Evolutionary conservation across 495 filamentous ascomycete genomes (phyloP).

Genomic region (Rostrohypoxylon terebratum): DNA sequence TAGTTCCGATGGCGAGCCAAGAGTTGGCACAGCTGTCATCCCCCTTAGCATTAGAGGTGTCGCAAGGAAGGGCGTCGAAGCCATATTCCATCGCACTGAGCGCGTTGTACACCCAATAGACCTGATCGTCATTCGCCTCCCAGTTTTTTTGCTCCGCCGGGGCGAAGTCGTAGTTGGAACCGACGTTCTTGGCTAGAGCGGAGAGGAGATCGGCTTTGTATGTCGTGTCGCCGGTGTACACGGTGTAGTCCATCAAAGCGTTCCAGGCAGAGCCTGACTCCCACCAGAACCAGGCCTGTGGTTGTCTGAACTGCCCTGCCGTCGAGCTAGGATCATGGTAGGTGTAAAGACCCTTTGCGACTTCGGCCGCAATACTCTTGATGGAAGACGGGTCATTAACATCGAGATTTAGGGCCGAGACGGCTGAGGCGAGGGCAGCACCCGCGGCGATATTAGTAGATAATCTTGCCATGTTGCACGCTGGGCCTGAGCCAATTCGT

Average conservation of each 20-base stretch:
- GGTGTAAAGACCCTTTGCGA: constrained; percentile 68
- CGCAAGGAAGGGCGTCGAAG: constrained; percentile 56
- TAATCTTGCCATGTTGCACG: constrained; percentile 40
- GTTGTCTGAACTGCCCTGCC: constrained; percentile 72
- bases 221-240: constrained; percentile 77
- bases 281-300: constrained; percentile 86
- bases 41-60: constrained; percentile 59
- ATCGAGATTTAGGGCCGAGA: constrained; percentile 38
- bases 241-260: constrained; percentile 84
- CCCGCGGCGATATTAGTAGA: constrained; percentile 31
- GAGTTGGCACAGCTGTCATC: constrained; percentile 65
- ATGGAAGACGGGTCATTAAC: constrained; percentile 48
- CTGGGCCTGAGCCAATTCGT: not conserved
- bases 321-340: constrained; percentile 74
- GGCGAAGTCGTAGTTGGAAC: constrained; percentile 76
- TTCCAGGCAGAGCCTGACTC: constrained; percentile 81
- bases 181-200: constrained; percentile 77
- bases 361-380: constrained; percentile 55
- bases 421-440: constrained; percentile 20
- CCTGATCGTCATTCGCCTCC: constrained; percentile 86
- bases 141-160: constrained; percentile 82
- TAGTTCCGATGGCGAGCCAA: constrained; percentile 82
- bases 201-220: constrained; percentile 77
- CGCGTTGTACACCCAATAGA: constrained; percentile 84
- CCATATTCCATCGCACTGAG: constrained; percentile 84